These are phyloP conservation scores for Myriosclerotinia curreyana DNA, from an alignment of 2,329 filamentous ascomycete genomes.

Conservation along the genomic window DNA sequence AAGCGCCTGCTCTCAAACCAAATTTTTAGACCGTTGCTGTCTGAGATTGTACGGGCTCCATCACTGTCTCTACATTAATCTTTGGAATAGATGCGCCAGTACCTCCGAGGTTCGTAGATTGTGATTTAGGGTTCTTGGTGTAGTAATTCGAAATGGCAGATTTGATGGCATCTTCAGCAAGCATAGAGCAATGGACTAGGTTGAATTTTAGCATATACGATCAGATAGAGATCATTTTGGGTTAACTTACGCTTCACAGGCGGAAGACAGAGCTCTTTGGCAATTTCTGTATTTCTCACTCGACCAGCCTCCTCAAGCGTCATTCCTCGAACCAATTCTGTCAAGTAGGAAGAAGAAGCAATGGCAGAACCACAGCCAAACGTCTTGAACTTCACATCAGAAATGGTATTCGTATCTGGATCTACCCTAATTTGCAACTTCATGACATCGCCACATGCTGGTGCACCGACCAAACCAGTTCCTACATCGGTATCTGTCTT, in stretches of 20 bases:
- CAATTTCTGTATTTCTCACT: slow-evolving; percentile 97
- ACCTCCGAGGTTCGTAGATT: slow-evolving; percentile 72
- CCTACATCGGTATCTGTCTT: slow-evolving; percentile 82
- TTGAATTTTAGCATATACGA: slow-evolving; percentile 32
- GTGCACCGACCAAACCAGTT: slow-evolving; percentile 87
- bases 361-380: slow-evolving; percentile 95
- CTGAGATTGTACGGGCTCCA: slow-evolving; percentile 39
- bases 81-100: slow-evolving; percentile 67
- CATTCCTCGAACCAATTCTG: slow-evolving; percentile 93
- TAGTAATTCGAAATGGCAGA: slow-evolving; percentile 89
- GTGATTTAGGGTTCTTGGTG: slow-evolving; percentile 79
- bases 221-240: slow-evolving; percentile 10
- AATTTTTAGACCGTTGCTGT: slow-evolving; percentile 27
- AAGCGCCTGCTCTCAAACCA: slow-evolving; percentile 16
- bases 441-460: slow-evolving; percentile 90
- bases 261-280: slow-evolving; percentile 87
- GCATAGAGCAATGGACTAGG: slow-evolving; percentile 84
- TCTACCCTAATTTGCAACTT: slow-evolving; percentile 93
- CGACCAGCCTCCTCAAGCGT: slow-evolving; percentile 88
- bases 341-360: slow-evolving; percentile 90
- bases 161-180: slow-evolving; percentile 90
- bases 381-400: slow-evolving; percentile 97
- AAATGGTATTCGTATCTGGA: slow-evolving; percentile 80
- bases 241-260: slow-evolving; percentile 74
- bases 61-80: slow-evolving; percentile 57